Percentiles rank a stretch among this genome's conserved stretches.
These are phyloP conservation scores for Calonectria crousiana DNA, from an alignment of 2,329 filamentous ascomycete genomes.

Conservation along the genomic window DNA sequence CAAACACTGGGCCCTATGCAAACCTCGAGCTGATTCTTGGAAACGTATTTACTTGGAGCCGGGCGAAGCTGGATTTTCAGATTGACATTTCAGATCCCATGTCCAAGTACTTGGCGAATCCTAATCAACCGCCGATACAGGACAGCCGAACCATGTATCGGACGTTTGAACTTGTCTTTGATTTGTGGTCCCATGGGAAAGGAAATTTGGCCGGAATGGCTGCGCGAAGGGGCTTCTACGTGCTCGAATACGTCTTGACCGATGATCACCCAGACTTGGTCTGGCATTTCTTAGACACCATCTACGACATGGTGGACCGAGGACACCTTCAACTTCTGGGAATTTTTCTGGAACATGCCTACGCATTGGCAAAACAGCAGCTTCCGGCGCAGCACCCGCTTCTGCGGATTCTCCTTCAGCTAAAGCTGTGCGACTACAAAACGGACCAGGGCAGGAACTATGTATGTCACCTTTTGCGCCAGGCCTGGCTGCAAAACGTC, in stretches of 20 bases:
- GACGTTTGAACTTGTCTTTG: constrained; percentile 54
- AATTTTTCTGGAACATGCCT: constrained; percentile 51
- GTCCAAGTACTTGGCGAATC: constrained; percentile 51
- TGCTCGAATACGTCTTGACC: constrained; percentile 51
- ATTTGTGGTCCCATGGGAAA: constrained; percentile 51
- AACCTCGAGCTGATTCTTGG: constrained; percentile 50
- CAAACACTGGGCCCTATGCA: constrained; percentile 43
- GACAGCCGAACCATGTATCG: constrained; percentile 56
- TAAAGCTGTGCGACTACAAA: constrained; percentile 48
- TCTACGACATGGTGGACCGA: constrained; percentile 53
- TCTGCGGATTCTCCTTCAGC: constrained; percentile 48
- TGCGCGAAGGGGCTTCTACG: constrained; percentile 50
- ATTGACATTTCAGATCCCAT: constrained; percentile 48
- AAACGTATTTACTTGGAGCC: constrained; percentile 50
- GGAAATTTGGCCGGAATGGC: constrained; percentile 52
- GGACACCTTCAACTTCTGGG: constrained; percentile 50
- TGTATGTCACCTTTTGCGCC: constrained; percentile 49
- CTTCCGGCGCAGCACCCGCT: constrained; percentile 50
- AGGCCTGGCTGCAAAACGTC: constrained; percentile 54
- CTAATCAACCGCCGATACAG: constrained; percentile 51
- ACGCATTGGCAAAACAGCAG: constrained; percentile 42
- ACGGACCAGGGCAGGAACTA: constrained; percentile 47
- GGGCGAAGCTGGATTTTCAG: constrained; percentile 49
- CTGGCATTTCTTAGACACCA: constrained; percentile 54
- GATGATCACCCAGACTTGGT: constrained; percentile 53